Evolutionary conservation across 139 green algal genomes (phyloP).

Genomic region (Astrephomene gubernaculifera): DNA sequence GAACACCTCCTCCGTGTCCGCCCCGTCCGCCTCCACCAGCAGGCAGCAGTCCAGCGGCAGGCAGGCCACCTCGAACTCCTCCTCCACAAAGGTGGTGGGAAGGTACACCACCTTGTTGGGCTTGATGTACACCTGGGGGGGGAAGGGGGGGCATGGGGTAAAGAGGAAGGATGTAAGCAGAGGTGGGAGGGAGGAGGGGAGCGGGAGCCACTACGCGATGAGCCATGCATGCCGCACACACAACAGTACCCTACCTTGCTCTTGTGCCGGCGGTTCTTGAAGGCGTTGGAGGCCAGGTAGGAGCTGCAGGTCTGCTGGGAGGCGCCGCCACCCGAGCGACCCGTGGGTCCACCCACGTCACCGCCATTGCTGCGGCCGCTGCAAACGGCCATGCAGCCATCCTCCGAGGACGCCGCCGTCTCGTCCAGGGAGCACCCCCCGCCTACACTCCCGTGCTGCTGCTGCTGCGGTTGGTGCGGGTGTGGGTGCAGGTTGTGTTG

Average conservation of each 20-base stretch:
- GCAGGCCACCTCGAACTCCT: constrained; percentile 45
- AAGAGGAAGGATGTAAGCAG: neutral
- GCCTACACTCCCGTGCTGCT: too few relatives aligned
- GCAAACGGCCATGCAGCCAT: neutral
- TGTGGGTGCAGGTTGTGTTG: too few relatives aligned
- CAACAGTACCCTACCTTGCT: constrained; percentile 54
- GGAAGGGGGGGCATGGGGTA: neutral
- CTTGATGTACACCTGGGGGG: constrained; percentile 40
- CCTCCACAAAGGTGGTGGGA: constrained; percentile 62
- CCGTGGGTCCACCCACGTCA: neutral
- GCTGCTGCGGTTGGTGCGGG: too few relatives aligned
- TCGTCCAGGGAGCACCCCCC: too few relatives aligned
- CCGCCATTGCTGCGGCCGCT: neutral
- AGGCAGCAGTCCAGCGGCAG: constrained; percentile 56
- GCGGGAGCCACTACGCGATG: too few relatives aligned
- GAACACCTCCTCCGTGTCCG: neutral
- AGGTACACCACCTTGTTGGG: constrained; percentile 57
- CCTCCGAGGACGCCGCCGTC: neutral
- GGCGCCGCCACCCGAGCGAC: neutral
- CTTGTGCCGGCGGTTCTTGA: constrained; percentile 58
- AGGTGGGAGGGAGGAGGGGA: neutral
- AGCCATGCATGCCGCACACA: too few relatives aligned
- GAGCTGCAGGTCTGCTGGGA: neutral
- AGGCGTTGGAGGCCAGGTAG: constrained; percentile 31
- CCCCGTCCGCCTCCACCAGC: constrained; percentile 52